Conservation (phyloP, 495 filamentous ascomycete species). For the Pseudomonodictys pantanalensis region DNA sequence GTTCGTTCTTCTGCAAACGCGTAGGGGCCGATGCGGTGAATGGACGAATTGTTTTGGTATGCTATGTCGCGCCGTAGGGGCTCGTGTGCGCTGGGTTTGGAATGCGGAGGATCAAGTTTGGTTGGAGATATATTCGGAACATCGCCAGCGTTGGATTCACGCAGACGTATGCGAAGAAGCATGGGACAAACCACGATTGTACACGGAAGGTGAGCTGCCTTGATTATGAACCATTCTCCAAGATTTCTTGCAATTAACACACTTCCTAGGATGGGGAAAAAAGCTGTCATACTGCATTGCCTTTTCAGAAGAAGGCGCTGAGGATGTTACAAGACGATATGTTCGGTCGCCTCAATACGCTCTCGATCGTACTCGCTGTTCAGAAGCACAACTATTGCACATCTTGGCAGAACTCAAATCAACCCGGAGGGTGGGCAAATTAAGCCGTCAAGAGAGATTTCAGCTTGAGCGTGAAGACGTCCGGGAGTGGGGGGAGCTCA, state of each 20-base stretch:
- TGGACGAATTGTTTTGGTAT: constrained; percentile 99
- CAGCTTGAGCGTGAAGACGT: constrained; percentile 85
- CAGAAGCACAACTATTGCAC: constrained; percentile 86
- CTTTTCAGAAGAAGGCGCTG: constrained; percentile 91
- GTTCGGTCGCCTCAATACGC: constrained; percentile 76
- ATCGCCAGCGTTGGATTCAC: constrained; percentile 90
- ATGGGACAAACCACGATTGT: constrained; percentile 94
- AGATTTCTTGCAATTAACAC: constrained; percentile 8
- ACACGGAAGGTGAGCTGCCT: constrained; percentile 69
- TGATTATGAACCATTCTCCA: not conserved
- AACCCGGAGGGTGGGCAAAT: constrained; percentile 71
- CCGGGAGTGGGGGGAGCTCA: constrained; percentile 79
- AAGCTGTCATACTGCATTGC: constrained; percentile 96
- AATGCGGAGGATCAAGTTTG: constrained; percentile 96
- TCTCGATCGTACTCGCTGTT: constrained; percentile 65
- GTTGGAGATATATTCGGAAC: constrained; percentile 97
- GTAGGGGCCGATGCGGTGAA: constrained; percentile 83
- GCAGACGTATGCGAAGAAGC: constrained; percentile 92
- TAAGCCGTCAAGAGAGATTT: constrained; percentile 75
- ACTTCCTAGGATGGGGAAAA: constrained; percentile 69
- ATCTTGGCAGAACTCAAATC: constrained; percentile 85
- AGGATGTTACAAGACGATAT: constrained; percentile 95
- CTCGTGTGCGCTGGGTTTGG: constrained; percentile 96
- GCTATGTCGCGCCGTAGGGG: constrained; percentile 90
- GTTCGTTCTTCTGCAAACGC: constrained; percentile 83